phyloP scores from a whole-genome alignment of 2,329 filamentous ascomycete species.

The Cordyceps militaris region DNA sequence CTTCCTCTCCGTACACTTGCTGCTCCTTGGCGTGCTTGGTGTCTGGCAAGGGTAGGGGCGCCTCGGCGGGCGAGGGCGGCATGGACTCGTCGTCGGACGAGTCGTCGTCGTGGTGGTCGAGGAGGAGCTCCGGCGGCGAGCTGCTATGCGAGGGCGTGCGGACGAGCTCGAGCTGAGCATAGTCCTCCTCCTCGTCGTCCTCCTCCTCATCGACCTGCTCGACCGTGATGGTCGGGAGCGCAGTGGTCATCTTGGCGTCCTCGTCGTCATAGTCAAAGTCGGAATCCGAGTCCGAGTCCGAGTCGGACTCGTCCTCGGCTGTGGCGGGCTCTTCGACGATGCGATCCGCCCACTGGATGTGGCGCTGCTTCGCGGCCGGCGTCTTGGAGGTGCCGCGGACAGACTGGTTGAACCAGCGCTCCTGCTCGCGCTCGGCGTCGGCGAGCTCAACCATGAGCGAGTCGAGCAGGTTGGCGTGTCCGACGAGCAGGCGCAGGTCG shows the following conservation, averaged over 20 bases:
- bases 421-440: slow-evolving; percentile 91
- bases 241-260: slow-evolving; percentile 42
- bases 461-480: slow-evolving; percentile 97
- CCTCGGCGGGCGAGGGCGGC: slow-evolving; percentile 61
- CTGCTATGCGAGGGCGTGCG: slow-evolving; percentile 60
- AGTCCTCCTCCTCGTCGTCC: slow-evolving; percentile 54
- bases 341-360: slow-evolving; percentile 82
- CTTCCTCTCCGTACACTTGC: slow-evolving; percentile 38
- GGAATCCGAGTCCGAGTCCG: slow-evolving; percentile 35
- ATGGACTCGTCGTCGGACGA: slow-evolving; percentile 69
- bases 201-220: slow-evolving; percentile 35
- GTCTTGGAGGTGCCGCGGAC: slow-evolving; percentile 55
- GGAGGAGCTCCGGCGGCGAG: slow-evolving; percentile 62
- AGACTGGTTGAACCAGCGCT: slow-evolving; percentile 96
- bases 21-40: slow-evolving; percentile 37
- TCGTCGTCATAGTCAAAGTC: slow-evolving; percentile 34
- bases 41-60: slow-evolving; percentile 50
- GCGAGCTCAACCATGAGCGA: slow-evolving; percentile 86
- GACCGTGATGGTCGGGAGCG: slow-evolving; percentile 35
- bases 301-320: slow-evolving; percentile 52
- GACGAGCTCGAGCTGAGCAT: slow-evolving; percentile 58
- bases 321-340: slow-evolving; percentile 47
- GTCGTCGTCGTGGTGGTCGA: slow-evolving; percentile 61
- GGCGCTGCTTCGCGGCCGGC: slow-evolving; percentile 48
- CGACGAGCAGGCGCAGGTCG: slow-evolving; percentile 89